These are phyloP conservation scores for Solanum chacoense DNA, from an alignment of 305 asterid species.

Conservation along the genomic window DNA sequence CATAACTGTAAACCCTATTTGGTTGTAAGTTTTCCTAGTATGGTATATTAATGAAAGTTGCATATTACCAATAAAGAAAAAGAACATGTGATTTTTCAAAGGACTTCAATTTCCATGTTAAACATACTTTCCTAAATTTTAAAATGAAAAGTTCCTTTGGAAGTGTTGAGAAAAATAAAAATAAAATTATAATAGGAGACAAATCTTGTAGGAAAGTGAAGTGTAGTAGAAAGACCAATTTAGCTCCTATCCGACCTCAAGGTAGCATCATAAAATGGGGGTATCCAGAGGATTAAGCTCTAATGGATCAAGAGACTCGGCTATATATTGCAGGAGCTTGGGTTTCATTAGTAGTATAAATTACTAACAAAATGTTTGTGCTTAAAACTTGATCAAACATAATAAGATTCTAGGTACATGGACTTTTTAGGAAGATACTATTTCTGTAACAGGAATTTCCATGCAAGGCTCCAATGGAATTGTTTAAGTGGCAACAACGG, in stretches of 20 bases:
- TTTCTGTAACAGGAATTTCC: neutral
- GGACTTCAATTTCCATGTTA: neutral
- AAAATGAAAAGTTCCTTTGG: neutral
- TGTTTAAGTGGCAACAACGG: neutral
- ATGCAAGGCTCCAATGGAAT: neutral
- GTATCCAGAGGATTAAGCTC: neutral
- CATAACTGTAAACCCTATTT: neutral
- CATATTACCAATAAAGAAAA: neutral
- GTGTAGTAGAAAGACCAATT: neutral
- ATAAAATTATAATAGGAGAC: neutral
- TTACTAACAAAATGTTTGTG: neutral
- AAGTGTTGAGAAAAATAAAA: neutral
- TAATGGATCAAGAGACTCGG: neutral
- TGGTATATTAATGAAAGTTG: neutral
- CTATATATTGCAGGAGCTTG: neutral
- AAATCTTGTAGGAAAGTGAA: neutral
- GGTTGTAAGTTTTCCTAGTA: neutral
- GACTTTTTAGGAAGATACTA: neutral
- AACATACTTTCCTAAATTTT: neutral
- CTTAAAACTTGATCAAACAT: neutral
- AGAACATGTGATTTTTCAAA: neutral
- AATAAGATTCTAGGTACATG: neutral
- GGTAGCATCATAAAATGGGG: neutral
- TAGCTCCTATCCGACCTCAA: neutral
- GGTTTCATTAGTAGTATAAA: neutral